Evolutionary conservation across 805 yeast genomes (phyloP).

Genomic region (Pichia scutulata): DNA sequence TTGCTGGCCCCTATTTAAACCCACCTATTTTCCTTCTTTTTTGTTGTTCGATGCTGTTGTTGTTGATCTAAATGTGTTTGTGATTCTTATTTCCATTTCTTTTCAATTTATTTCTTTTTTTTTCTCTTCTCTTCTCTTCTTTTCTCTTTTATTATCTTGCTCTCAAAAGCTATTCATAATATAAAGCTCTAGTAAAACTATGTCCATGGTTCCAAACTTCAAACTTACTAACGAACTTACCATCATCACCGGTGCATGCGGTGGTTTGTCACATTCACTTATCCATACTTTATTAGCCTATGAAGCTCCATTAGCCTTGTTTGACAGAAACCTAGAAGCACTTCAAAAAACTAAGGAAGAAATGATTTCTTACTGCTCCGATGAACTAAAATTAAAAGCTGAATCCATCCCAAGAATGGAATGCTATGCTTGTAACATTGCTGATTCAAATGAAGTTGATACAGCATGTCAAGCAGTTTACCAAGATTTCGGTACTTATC

Average conservation of each 20-base stretch:
- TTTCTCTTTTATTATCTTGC: not conserved
- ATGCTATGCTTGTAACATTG: slow-evolving; percentile 70
- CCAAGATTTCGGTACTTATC: slow-evolving; percentile 50
- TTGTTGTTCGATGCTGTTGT: not conserved
- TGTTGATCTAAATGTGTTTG: too few species aligned
- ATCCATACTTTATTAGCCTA: slow-evolving; percentile 64
- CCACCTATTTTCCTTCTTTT: not conserved
- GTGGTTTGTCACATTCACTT: slow-evolving; percentile 62
- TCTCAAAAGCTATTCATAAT: too few species aligned
- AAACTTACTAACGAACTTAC: slow-evolving; percentile 67
- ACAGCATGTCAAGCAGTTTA: slow-evolving; percentile 45
- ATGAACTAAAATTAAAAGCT: slow-evolving; percentile 21
- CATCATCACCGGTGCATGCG: slow-evolving; percentile 74
- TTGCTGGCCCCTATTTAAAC: not conserved
- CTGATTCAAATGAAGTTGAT: slow-evolving; percentile 54
- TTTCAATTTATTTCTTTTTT: too few species aligned
- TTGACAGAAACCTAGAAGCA: slow-evolving; percentile 59
- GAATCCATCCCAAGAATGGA: slow-evolving; percentile 34
- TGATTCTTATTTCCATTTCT: too few species aligned
- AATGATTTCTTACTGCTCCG: slow-evolving; percentile 25
- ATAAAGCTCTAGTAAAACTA: too few species aligned
- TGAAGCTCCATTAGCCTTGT: slow-evolving; percentile 69
- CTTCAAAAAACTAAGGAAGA: slow-evolving; percentile 48
- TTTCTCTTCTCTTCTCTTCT: not conserved
- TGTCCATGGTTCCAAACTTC: slow-evolving; percentile 46